These are phyloP conservation scores for Sporothrix phasma DNA, from an alignment of 2,329 filamentous ascomycete genomes.

Conservation along the genomic window DNA sequence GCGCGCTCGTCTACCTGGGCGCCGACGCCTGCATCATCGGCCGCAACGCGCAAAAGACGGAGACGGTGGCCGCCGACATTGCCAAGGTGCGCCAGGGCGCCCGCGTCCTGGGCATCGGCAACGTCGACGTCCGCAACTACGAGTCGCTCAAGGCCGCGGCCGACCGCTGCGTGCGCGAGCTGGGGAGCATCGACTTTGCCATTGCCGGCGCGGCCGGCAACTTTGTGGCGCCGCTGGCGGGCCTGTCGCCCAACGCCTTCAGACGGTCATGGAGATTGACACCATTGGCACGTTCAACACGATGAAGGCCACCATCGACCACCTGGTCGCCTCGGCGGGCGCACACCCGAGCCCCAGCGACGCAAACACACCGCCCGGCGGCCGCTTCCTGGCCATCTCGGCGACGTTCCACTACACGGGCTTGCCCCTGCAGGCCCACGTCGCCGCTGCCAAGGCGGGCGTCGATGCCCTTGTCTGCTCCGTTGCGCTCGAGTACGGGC, in stretches of 20 bases:
- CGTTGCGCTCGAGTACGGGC: conserved; percentile 82
- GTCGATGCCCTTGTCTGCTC: conserved; percentile 76
- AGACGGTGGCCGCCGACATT: conserved; percentile 69
- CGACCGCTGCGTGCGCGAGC: conserved; percentile 66
- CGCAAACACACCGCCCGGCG: conserved; percentile 46
- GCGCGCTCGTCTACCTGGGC: conserved; percentile 81
- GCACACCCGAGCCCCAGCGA: conserved; percentile 44
- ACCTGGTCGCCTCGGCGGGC: conserved; percentile 65
- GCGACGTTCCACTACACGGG: conserved; percentile 88
- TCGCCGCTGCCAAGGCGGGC: conserved; percentile 82
- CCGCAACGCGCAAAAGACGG: conserved; percentile 80
- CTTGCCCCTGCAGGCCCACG: conserved; percentile 76
- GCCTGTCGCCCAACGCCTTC: conserved; percentile 81
- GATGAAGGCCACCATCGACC: conserved; percentile 78
- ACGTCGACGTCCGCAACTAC: conserved; percentile 64
- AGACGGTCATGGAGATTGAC: conserved; percentile 92
- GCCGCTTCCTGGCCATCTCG: conserved; percentile 81
- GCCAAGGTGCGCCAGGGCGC: conserved; percentile 66
- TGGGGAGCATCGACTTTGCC: conserved; percentile 84
- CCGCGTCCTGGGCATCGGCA: conserved; percentile 78
- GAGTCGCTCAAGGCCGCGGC: conserved; percentile 63
- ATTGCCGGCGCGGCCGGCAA: conserved; percentile 95
- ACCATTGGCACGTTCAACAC: conserved; percentile 91
- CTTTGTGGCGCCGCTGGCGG: conserved; percentile 77
- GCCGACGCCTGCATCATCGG: conserved; percentile 92